phyloP scores from a whole-genome alignment of 2,329 filamentous ascomycete genomes.

The Colletotrichum agaves region DNA sequence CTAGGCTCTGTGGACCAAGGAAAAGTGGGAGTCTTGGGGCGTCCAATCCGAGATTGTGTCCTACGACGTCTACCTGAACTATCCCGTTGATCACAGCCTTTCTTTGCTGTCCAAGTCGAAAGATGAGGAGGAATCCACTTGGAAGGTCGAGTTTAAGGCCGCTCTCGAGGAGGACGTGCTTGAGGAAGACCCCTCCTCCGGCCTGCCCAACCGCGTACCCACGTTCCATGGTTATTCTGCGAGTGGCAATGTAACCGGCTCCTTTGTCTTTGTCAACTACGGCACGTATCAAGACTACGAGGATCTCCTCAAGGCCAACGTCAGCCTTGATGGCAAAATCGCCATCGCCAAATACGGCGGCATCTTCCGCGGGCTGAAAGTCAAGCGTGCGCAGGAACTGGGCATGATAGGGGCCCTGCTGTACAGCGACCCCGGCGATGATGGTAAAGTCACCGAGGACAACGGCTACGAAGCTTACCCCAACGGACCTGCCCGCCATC shows the following conservation, averaged over 20 bases:
- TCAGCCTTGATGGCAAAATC: conserved; percentile 85
- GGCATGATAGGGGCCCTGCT: conserved; percentile 89
- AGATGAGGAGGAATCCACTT: conserved; percentile 47
- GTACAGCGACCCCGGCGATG: conserved; percentile 90
- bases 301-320: conserved; percentile 78
- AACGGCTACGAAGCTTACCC: conserved; percentile 86
- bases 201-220: conserved; percentile 77
- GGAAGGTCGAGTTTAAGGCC: conserved; percentile 80
- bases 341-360: conserved; percentile 86
- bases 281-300: conserved; percentile 89
- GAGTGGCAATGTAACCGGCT: conserved; percentile 88
- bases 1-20: conserved; percentile 77
- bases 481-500: conserved; percentile 85
- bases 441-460: conserved; percentile 82
- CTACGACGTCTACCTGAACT: conserved; percentile 84
- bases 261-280: conserved; percentile 91
- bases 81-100: conserved; percentile 76
- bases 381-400: conserved; percentile 90
- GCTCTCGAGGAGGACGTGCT: conserved; percentile 86
- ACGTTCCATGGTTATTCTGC: conserved; percentile 97
- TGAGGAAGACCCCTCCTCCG: conserved; percentile 82
- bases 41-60: conserved; percentile 71
- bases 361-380: conserved; percentile 89
- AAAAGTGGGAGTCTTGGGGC: conserved; percentile 79
- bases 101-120: conserved; percentile 68